These are phyloP conservation scores for Exserohilum turcica DNA, from an alignment of 2,329 filamentous ascomycete species.

Conservation along the genomic window DNA sequence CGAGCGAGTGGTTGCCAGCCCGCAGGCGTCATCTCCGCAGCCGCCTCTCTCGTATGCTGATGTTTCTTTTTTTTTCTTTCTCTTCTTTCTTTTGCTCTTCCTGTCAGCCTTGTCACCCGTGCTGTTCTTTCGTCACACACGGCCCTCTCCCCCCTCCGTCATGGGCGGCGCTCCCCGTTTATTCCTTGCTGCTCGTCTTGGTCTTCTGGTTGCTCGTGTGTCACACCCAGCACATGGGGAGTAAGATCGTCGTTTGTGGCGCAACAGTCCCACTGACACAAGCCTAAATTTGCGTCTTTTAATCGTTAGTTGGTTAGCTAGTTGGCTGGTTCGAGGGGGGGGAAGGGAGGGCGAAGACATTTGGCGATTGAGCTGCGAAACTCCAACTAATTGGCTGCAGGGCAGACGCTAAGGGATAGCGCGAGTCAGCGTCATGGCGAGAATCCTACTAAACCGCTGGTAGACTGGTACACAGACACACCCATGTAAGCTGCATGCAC, in stretches of 20 bases:
- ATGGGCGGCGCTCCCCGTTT: too few relatives aligned
- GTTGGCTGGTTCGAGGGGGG: not conserved
- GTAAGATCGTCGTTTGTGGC: not conserved
- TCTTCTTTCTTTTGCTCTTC: too few relatives aligned
- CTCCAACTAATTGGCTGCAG: not conserved
- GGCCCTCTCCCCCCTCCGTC: not conserved
- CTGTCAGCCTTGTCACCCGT: not conserved
- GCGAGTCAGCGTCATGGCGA: too few relatives aligned
- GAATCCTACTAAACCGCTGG: too few relatives aligned
- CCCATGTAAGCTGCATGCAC: too few relatives aligned
- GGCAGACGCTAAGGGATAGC: too few relatives aligned
- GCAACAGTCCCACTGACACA: not conserved
- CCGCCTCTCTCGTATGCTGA: not conserved
- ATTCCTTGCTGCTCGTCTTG: too few relatives aligned
- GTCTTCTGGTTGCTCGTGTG: not conserved
- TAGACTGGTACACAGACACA: too few relatives aligned
- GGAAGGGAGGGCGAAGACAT: not conserved
- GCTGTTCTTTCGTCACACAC: too few relatives aligned
- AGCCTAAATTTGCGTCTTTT: too few relatives aligned
- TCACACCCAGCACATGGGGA: not conserved
- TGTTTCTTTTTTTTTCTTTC: not conserved
- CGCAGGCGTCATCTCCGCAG: slow-evolving; percentile 3
- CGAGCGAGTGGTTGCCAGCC: not conserved
- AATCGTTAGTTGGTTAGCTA: not conserved
- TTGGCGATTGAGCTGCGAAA: not conserved